Evolutionary conservation across 495 filamentous ascomycete genomes (phyloP), one percentile per base, ranked within the genome.

Genomic region (Trichoderma virens): DNA sequence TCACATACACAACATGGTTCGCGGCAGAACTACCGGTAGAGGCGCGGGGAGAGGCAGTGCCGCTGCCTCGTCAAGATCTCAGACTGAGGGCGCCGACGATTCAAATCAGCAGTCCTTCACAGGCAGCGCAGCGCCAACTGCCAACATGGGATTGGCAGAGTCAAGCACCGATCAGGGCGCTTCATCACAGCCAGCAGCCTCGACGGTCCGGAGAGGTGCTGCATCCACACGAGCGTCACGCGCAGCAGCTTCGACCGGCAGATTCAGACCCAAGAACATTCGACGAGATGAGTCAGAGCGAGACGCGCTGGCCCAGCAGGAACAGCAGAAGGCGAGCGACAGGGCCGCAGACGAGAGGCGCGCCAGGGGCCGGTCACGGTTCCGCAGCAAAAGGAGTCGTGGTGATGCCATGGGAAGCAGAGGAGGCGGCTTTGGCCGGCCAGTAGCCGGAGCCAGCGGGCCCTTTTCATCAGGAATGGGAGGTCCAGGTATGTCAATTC

Each of bases 241-340:
- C 54, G 47, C 45, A 18, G 63, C 47, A 27, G 28, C 63, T 13
- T 5, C 32, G 23, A 30, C 54, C 20, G 63, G 54, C n/a, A 31
- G 63, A 31, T 65, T 65, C 25, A 34, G 63, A 13, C 63, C 63
- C n/a, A 65, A 65, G n/a, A 65, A 60, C 63, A 30, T 65, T 20
- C 51, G 63, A 16, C 35, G 63, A 30, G 54, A 65, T 60, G 63
- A 65, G 14, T 25, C 63, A 2, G 63, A 65, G 43, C 31, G 63
- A 39, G 54, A 59, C 30, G 16, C 31, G n/a, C 30, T 60, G 11
- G 54, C 51, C 3, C 43, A 59, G n/a, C 51, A 65, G 54, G 54
- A 65, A 34, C 31, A 43, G 43, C 30, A 34, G n/a, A 65, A 60
- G 63, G 32, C 51, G 8, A 60, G 13, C 54, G 54, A 60, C 20